Evolutionary conservation across 768 basidiomycete genomes (phyloP).

Genomic region (Pisolithus marmoratus): DNA sequence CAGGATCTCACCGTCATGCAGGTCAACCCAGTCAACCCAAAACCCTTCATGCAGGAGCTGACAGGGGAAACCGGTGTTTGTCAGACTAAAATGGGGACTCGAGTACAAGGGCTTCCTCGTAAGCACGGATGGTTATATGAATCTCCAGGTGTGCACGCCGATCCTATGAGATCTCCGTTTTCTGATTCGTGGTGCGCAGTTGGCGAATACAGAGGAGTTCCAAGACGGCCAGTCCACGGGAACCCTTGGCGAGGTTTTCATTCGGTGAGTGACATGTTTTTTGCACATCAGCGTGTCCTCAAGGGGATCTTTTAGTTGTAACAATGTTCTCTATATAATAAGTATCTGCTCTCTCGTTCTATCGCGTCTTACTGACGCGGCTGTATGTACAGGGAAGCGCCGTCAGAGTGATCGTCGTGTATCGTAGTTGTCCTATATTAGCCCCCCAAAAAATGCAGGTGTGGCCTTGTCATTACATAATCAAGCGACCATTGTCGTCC

Average conservation of each 20-base stretch:
- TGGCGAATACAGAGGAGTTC: constrained; percentile 98
- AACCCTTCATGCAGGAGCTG: constrained; percentile 97
- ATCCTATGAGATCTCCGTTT: background rate
- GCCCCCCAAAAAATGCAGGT: background rate
- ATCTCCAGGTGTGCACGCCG: constrained; percentile 71
- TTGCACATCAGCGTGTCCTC: constrained; percentile 1
- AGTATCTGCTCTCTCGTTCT: constrained; percentile 37
- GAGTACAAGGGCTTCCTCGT: constrained; percentile 99
- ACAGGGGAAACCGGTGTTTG: constrained; percentile 96
- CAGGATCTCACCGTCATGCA: constrained; percentile 24
- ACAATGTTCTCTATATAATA: constrained; percentile 95
- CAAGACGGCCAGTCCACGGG: constrained; percentile 95
- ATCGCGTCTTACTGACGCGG: constrained; percentile 19
- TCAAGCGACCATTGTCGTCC: constrained; percentile 16
- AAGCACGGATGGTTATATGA: constrained; percentile 99
- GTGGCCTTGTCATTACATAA: background rate
- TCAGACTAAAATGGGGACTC: constrained; percentile 96
- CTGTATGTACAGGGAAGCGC: constrained; percentile 64
- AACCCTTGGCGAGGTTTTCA: constrained; percentile 97
- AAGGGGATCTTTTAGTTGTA: constrained; percentile 52
- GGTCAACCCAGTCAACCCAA: constrained; percentile 95
- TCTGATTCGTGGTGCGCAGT: constrained; percentile 36
- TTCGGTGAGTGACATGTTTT: constrained; percentile 56
- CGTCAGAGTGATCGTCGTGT: constrained; percentile 36
- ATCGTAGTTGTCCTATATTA: background rate